phyloP scores from a whole-genome alignment of 139 green algal species.

The Micromonas commoda region DNA sequence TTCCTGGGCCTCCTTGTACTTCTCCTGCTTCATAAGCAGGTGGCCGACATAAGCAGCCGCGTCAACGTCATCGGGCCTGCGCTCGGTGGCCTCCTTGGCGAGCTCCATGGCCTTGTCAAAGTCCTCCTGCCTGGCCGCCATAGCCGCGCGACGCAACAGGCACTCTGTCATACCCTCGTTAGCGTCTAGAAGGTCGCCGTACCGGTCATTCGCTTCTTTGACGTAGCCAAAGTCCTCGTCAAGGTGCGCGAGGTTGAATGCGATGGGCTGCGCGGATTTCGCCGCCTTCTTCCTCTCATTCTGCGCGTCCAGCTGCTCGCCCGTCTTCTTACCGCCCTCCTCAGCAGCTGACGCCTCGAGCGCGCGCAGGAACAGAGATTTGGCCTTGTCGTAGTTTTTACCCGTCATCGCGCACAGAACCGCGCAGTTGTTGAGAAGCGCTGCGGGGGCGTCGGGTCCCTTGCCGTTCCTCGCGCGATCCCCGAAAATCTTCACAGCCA shows the following conservation, averaged over 20 bases:
- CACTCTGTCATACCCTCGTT: neutral
- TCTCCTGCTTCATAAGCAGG: neutral
- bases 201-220: neutral
- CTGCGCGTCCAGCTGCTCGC: neutral
- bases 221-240: neutral
- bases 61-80: neutral
- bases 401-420: neutral
- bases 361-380: neutral
- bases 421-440: constrained; percentile 5
- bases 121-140: neutral
- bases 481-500: neutral
- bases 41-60: neutral
- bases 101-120: neutral
- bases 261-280: neutral
- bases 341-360: neutral
- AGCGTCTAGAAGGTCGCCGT: neutral
- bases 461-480: neutral
- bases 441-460: neutral
- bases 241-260: constrained; percentile 10
- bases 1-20: neutral
- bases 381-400: neutral
- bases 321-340: neutral
- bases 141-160: neutral
- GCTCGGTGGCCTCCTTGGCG: neutral
- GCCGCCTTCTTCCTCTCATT: neutral